Percentiles rank a stretch among this genome's conserved stretches.
Conservation (phyloP, 768 basidiomycete species). For the Amanita exitialis region DNA sequence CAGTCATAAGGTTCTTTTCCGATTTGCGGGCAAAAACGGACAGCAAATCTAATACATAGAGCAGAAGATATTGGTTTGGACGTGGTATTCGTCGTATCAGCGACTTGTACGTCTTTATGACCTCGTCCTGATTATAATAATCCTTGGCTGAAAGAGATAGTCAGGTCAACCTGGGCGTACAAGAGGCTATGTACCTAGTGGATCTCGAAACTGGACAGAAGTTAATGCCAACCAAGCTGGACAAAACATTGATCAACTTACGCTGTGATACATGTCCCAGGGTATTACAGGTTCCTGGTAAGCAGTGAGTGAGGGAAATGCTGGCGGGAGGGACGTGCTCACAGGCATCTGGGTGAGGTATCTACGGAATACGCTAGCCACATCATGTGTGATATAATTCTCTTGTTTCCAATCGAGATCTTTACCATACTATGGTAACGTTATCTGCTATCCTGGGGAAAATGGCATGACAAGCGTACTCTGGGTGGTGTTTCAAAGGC, state of each 20-base stretch:
- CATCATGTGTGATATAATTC: constrained; percentile 89
- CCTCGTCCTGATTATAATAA: constrained; percentile 58
- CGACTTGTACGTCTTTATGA: constrained; percentile 71
- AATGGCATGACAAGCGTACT: constrained; percentile 30
- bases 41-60: constrained; percentile 93
- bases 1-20: constrained; percentile 93
- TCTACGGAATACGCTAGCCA: constrained; percentile 91
- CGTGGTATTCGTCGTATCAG: constrained; percentile 81
- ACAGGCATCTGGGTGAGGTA: constrained; percentile 97
- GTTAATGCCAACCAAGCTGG: constrained; percentile 8
- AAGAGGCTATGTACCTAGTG: constrained; percentile 37
- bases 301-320: constrained; percentile 4
- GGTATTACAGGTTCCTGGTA: constrained; percentile 93
- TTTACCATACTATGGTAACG: constrained; percentile 71
- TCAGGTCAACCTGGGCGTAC: constrained; percentile 9
- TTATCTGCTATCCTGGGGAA: constrained; percentile 5
- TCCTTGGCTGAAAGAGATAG: constrained; percentile 39
- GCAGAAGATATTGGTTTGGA: constrained; percentile 89
- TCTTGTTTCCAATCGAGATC: constrained; percentile 83
- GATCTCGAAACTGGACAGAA: constrained; percentile 60
- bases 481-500: constrained; percentile 83
- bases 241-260: constrained; percentile 30
- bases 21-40: constrained; percentile 90
- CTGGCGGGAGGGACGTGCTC: constrained; percentile 17
- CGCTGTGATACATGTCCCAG: constrained; percentile 76